phyloP scores from a whole-genome alignment of 306 rosid species.

The Vigna angularis region DNA sequence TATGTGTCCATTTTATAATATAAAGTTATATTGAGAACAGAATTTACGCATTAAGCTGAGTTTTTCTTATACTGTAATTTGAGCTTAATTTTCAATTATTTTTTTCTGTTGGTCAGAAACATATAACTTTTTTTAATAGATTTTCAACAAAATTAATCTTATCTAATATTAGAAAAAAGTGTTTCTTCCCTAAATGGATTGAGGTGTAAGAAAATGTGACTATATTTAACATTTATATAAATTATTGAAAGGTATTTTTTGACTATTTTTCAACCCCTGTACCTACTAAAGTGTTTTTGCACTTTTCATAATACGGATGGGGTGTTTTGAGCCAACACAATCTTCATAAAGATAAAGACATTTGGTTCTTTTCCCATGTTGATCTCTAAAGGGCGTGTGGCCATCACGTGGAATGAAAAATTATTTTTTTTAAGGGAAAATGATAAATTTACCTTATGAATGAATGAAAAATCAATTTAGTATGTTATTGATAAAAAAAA shows the following conservation, averaged over 20 bases:
- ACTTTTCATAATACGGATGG: neutral
- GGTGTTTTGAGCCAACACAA: neutral
- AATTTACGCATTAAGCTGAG: no score
- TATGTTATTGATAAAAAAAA: no score
- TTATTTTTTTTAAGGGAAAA: no score
- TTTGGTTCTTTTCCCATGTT: neutral
- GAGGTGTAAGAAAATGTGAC: neutral
- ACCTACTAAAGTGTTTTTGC: neutral
- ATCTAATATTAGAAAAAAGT: no score
- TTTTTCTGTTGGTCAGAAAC: no score
- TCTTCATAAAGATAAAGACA: no score
- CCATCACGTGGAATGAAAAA: conserved; percentile 21
- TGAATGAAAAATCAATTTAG: neutral
- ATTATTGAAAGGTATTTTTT: neutral
- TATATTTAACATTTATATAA: neutral
- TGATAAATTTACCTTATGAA: no score
- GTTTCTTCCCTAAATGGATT: no score
- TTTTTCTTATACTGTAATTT: no score
- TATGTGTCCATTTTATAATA: neutral
- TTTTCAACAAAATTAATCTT: no score
- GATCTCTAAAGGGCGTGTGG: conserved; percentile 32
- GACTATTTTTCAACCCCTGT: neutral
- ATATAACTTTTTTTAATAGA: no score
- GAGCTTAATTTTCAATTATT: no score
- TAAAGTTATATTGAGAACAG: neutral